Conservation (phyloP, 1,284 basidiomycete species). For the Ceratobasidium papillatum region DNA sequence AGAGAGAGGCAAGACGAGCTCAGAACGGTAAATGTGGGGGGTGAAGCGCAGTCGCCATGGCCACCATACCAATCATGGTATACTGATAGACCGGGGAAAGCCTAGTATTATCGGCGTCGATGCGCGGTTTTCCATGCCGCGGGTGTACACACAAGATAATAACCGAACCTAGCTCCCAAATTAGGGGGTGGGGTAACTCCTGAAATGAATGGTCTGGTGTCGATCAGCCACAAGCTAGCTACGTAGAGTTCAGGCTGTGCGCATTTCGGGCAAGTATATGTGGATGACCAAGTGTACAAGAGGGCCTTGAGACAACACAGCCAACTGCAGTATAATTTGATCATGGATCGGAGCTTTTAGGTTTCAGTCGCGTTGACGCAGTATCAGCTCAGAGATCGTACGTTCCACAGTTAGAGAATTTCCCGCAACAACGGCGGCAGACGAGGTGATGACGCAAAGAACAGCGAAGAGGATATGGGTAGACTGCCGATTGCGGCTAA, state of each 20-base stretch:
- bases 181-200: background rate
- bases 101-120: background rate
- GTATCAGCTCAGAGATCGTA: background rate
- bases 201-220: background rate
- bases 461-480: background rate
- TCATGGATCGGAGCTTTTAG: conserved; percentile 6
- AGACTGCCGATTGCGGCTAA: background rate
- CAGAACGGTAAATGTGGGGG: conserved; percentile 28
- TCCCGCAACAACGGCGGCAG: background rate
- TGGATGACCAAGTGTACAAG: background rate
- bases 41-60: conserved; percentile 22
- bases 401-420: background rate
- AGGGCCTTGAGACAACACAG: conserved; percentile 1
- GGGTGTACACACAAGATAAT: background rate
- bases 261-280: conserved; percentile 9
- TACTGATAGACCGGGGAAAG: background rate
- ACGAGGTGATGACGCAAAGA: conserved; percentile 1
- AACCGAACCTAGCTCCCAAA: background rate
- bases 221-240: conserved; percentile 16
- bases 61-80: conserved; percentile 11
- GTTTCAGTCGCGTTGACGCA: background rate
- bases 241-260: conserved; percentile 14
- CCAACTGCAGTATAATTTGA: background rate
- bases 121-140: background rate
- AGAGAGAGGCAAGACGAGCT: conserved; percentile 2